phyloP scores from a whole-genome alignment of 2,329 filamentous ascomycete genomes.

The Mariannaea sp. region DNA sequence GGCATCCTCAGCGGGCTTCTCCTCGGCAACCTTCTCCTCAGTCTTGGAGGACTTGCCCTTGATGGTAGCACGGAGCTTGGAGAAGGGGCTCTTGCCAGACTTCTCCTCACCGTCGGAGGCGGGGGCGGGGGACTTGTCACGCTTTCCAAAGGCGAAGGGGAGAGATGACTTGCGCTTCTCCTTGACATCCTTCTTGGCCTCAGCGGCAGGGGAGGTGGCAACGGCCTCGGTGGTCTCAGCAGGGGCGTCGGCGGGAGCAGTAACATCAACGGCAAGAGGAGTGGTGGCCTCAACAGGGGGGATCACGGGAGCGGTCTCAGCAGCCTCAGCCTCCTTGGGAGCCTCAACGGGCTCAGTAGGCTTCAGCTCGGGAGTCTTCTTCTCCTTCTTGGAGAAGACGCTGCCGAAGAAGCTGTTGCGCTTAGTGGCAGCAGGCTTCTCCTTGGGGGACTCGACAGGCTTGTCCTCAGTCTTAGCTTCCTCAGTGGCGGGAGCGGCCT shows the following conservation, averaged over 20 bases:
- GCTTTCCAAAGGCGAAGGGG: conserved; percentile 78
- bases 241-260: conserved; percentile 52
- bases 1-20: conserved; percentile 42
- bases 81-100: conserved; percentile 58
- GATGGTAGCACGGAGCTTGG: conserved; percentile 64
- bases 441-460: conserved; percentile 48
- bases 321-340: conserved; percentile 53
- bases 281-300: conserved; percentile 62
- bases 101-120: conserved; percentile 69
- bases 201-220: conserved; percentile 51
- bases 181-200: conserved; percentile 69
- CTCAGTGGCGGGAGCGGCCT: conserved; percentile 43
- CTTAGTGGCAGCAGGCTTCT: conserved; percentile 54
- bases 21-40: conserved; percentile 48
- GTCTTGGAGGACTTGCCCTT: conserved; percentile 53
- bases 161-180: conserved; percentile 83
- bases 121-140: conserved; percentile 64
- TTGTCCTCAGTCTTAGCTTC: conserved; percentile 43
- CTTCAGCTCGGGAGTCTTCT: conserved; percentile 61
- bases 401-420: conserved; percentile 61
- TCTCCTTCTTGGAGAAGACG: conserved; percentile 60
- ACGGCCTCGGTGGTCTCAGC: conserved; percentile 53
- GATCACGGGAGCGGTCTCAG: conserved; percentile 62
- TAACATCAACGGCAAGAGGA: conserved; percentile 60
- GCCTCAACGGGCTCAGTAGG: conserved; percentile 45